Conservation (phyloP, 2,329 filamentous ascomycete genomes). For the Pseudogymnoascus sp. region DNA sequence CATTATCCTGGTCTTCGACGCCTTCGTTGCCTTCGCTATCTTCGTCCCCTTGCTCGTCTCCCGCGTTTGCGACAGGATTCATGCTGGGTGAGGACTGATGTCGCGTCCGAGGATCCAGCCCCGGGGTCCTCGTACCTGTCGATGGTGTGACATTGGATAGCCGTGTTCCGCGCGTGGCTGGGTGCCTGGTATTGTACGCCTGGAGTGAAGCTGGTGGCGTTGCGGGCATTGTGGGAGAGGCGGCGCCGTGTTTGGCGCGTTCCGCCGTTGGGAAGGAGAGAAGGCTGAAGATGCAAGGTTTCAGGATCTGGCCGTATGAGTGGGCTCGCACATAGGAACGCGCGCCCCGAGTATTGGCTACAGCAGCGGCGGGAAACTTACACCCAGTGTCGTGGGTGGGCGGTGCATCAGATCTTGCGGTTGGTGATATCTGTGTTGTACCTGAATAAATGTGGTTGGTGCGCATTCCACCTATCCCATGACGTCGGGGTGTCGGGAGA, state of each 20-base stretch:
- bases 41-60: constrained; percentile 11
- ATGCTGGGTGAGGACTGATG: background rate
- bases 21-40: constrained; percentile 16
- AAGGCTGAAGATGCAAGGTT: background rate
- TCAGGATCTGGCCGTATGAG: background rate
- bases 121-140: background rate
- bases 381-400: background rate
- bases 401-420: background rate
- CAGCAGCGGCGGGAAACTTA: background rate
- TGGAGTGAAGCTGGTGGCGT: background rate
- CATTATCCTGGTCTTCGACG: constrained; percentile 15
- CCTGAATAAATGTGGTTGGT: background rate
- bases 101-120: background rate
- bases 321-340: background rate
- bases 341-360: background rate
- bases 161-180: background rate
- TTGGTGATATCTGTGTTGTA: background rate
- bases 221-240: background rate
- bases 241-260: background rate
- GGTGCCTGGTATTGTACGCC: constrained; percentile 3
- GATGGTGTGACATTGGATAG: background rate
- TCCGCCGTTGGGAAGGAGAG: background rate
- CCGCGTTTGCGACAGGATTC: constrained; percentile 12
- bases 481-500: background rate
- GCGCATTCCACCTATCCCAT: background rate